phyloP scores from a whole-genome alignment of 2,329 filamentous ascomycete genomes.

The Orbilia brochopaga region DNA sequence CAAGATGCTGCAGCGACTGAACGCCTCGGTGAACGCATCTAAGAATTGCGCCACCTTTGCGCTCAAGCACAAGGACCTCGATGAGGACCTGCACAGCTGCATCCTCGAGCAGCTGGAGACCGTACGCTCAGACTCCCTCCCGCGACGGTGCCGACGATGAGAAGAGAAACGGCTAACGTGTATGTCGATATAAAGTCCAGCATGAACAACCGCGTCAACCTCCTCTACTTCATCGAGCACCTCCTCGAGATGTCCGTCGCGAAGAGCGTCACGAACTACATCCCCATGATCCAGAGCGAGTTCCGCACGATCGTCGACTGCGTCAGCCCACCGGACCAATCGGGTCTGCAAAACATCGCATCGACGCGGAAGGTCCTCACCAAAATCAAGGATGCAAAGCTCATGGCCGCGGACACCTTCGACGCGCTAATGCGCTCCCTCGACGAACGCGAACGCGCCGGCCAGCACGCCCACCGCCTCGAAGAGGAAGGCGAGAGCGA shows the following conservation, averaged over 20 bases:
- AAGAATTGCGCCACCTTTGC: conserved; percentile 95
- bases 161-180: conserved; percentile 7
- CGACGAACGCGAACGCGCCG: conserved; percentile 71
- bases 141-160: conserved; percentile 12
- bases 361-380: conserved; percentile 77
- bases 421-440: conserved; percentile 25
- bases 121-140: conserved; percentile 60
- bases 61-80: conserved; percentile 89
- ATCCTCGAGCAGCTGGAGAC: conserved; percentile 93
- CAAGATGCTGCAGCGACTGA: conserved; percentile 83
- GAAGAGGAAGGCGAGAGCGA: conserved; percentile 76
- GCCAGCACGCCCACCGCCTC: conserved; percentile 77
- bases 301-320: conserved; percentile 90
- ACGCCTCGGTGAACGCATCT: conserved; percentile 84
- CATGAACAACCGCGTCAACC: conserved; percentile 97
- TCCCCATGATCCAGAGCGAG: conserved; percentile 93
- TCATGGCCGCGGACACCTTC: conserved; percentile 22
- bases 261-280: conserved; percentile 78
- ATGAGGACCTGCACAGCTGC: conserved; percentile 95
- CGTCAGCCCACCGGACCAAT: conserved; percentile 83
- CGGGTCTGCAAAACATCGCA: conserved; percentile 90
- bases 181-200: conserved; percentile 68
- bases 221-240: conserved; percentile 98
- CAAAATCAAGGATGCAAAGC: conserved; percentile 48
- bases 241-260: conserved; percentile 84